Percentiles rank a stretch among this genome's conserved stretches.
These are phyloP conservation scores for Platanthera guangdongensis DNA, from an alignment of 106 monocot genomes.

Conservation along the genomic window DNA sequence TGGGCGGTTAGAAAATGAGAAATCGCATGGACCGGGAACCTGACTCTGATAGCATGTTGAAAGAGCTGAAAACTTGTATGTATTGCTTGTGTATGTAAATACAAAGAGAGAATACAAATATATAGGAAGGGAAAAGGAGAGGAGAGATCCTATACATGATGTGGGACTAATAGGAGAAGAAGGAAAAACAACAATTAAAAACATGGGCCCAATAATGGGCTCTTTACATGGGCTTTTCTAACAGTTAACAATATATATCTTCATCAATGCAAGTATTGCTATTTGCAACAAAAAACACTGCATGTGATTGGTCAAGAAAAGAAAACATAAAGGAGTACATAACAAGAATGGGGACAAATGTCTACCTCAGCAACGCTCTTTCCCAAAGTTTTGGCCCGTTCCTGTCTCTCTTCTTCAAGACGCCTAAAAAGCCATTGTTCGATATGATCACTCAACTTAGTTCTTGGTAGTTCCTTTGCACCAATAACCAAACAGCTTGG, in stretches of 20 bases:
- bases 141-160: too few species aligned
- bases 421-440: slow-evolving; percentile 46
- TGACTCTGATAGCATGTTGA: too few species aligned
- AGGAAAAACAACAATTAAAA: too few species aligned
- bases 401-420: slow-evolving; percentile 48
- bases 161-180: too few species aligned
- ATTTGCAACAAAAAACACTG: not conserved
- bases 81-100: too few species aligned
- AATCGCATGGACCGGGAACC: too few species aligned
- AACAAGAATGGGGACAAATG: not conserved
- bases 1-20: too few species aligned
- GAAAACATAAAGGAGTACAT: not conserved
- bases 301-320: not conserved
- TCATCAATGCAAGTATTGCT: not conserved
- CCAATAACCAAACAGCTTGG: slow-evolving; percentile 21
- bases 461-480: slow-evolving; percentile 49
- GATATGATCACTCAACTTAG: slow-evolving; percentile 64
- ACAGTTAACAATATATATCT: not conserved
- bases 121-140: too few species aligned
- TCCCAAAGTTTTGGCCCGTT: slow-evolving; percentile 37
- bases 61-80: too few species aligned
- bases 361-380: slow-evolving; percentile 48
- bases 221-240: too few species aligned
- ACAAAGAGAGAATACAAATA: too few species aligned
- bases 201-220: too few species aligned